A percentile compares a stretch with the other conserved stretches of the same genome.
phyloP scores from a whole-genome alignment of 768 basidiomycete genomes.

The Guyanaporus albipodus region DNA sequence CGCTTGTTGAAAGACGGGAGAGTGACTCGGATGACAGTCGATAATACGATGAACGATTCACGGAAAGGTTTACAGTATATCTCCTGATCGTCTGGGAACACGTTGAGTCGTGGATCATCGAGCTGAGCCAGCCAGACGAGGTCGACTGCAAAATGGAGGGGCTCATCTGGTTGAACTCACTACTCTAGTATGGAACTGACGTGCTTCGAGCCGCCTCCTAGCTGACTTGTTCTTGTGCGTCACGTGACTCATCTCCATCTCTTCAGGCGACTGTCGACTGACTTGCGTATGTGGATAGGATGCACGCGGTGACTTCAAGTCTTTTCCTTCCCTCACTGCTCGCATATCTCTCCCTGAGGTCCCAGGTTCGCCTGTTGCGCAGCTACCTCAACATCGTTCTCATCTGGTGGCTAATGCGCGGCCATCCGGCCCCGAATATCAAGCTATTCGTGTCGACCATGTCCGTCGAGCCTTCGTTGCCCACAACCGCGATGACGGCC shows the following conservation, averaged over 20 bases:
- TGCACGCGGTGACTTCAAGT: slow-evolving; percentile 28
- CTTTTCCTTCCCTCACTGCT: slow-evolving; percentile 26
- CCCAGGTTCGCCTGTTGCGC: slow-evolving; percentile 26
- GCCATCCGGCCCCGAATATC: slow-evolving; percentile 29
- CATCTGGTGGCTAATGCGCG: slow-evolving; percentile 28
- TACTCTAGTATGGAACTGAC: slow-evolving; percentile 54
- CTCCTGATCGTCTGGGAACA: slow-evolving; percentile 6
- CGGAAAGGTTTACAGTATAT: background rate
- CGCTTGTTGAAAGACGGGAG: slow-evolving; percentile 47
- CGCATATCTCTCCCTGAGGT: slow-evolving; percentile 4
- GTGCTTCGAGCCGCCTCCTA: slow-evolving; percentile 46
- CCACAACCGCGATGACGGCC: slow-evolving; percentile 6
- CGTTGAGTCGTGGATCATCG: slow-evolving; percentile 41
- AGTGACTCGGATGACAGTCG: slow-evolving; percentile 16
- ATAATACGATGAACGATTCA: slow-evolving; percentile 23
- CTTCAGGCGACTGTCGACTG: background rate
- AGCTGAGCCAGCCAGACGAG: slow-evolving; percentile 33
- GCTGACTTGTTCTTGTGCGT: slow-evolving; percentile 49
- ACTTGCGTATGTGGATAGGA: slow-evolving; percentile 9
- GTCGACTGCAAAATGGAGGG: slow-evolving; percentile 61
- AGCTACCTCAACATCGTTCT: slow-evolving; percentile 25
- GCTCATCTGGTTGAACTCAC: slow-evolving; percentile 47
- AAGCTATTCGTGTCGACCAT: slow-evolving; percentile 27
- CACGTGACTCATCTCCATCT: background rate
- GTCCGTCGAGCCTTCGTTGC: slow-evolving; percentile 13